Conservation (phyloP, 495 filamentous ascomycete species). For the Penicillium soppii region DNA sequence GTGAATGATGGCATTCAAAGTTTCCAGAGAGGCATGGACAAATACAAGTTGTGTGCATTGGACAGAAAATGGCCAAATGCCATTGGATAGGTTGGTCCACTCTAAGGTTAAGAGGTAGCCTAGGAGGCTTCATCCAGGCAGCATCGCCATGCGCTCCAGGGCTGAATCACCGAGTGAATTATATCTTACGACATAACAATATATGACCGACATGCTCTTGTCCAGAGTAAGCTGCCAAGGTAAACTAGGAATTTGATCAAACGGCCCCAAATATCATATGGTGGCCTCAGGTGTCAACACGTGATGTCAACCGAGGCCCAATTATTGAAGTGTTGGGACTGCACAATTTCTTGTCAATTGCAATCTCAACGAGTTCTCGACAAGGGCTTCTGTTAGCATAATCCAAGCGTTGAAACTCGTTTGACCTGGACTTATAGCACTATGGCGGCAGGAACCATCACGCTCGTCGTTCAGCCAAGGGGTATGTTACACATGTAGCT, state of each 20-base stretch:
- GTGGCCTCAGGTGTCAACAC: constrained; percentile 19
- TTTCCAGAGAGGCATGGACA: too few relatives aligned
- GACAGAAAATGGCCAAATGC: background rate
- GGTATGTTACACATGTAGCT: constrained; percentile 27
- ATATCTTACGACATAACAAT: background rate
- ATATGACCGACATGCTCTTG: background rate
- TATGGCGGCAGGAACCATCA: constrained; percentile 36
- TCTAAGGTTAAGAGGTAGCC: too few relatives aligned
- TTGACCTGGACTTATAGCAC: background rate
- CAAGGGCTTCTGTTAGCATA: background rate
- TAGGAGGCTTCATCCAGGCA: too few relatives aligned
- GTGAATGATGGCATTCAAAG: background rate
- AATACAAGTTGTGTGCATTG: too few relatives aligned
- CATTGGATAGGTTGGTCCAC: background rate
- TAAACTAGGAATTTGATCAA: background rate
- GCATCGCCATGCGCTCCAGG: too few relatives aligned
- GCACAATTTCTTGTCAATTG: constrained; percentile 4
- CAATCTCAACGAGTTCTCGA: constrained; percentile 8
- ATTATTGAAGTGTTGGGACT: constrained; percentile 5
- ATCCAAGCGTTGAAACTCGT: background rate
- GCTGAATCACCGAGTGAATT: background rate
- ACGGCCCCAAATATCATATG: too few relatives aligned
- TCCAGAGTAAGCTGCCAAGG: constrained; percentile 1
- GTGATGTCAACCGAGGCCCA: constrained; percentile 17
- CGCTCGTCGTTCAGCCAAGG: constrained; percentile 39